Evolutionary conservation across 768 basidiomycete species (phyloP), one percentile per base, ranked within the genome.

Genomic region (Arthromyces matolae): DNA sequence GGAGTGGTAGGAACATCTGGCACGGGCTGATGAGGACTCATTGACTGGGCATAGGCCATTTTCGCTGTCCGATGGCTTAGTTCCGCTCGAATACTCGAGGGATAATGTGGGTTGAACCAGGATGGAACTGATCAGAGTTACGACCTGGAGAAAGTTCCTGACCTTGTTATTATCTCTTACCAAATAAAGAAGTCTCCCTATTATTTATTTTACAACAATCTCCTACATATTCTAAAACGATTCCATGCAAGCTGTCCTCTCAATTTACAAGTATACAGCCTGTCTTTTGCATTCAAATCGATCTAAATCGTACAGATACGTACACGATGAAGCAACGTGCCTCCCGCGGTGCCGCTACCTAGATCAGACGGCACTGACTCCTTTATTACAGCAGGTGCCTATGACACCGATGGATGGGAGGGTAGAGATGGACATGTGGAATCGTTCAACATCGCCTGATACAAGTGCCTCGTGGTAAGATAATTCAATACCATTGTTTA

Each of bases 21-120:
- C 55, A 69, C 71, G 18, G 60, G 64, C 25, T 67, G 66, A 33
- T 69, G 69, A 22, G 72, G 65, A 50, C 65, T 72, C 64, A 68
- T 64, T 36, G 70, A 57, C 61, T 70, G 71, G 35, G 71, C 53
- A 52, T 67, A 73, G 44, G 73, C 70, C 73, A 75, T 75, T 54
- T 33, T 43, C 32, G 49, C 38, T 42, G 38, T 42, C 51, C 48
- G 44, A 45, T 52, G 34, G 35, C 36, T 31, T 45, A 16, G 23
- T 33, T 46, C 51, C 50, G 41, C 48, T 53, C 56, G 49, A 45
- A 49, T 42, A 51, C 56, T 50, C 56, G 51, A 54, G 51, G 52
- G 52, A 53, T n/a, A 46, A 45, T 54, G 45, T 31, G 42, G 45
- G 45, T 35, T 55, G 48, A 39, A 48, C 50, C 47, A 51, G 46